phyloP scores from a whole-genome alignment of 2,329 filamentous ascomycete species.

The Colletotrichum brevisporum region DNA sequence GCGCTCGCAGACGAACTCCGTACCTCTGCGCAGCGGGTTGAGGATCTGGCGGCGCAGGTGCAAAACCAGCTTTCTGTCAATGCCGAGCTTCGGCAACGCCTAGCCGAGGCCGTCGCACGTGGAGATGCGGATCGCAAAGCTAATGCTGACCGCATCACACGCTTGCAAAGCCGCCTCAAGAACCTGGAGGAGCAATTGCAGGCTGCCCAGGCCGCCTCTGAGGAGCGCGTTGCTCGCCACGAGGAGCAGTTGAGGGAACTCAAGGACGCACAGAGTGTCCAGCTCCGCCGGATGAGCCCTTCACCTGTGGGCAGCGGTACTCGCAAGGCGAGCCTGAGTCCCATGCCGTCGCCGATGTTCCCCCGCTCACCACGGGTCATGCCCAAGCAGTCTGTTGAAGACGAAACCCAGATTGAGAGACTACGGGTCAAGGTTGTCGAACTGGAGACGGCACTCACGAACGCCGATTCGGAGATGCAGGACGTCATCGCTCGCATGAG shows the following conservation, averaged over 20 bases:
- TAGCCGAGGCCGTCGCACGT: slow-evolving; percentile 83
- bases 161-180: slow-evolving; percentile 85
- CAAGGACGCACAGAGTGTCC: slow-evolving; percentile 81
- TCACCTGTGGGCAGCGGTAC: slow-evolving; percentile 44
- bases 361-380: slow-evolving; percentile 63
- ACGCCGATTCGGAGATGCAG: slow-evolving; percentile 81
- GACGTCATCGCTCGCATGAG: slow-evolving; percentile 87
- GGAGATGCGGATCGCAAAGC: slow-evolving; percentile 87
- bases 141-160: slow-evolving; percentile 85
- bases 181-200: slow-evolving; percentile 87
- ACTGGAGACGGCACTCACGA: slow-evolving; percentile 79
- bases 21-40: slow-evolving; percentile 81
- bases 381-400: slow-evolving; percentile 76
- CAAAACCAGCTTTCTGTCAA: slow-evolving; percentile 86
- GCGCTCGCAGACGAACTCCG: slow-evolving; percentile 78
- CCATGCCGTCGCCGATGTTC: slow-evolving; percentile 52
- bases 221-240: slow-evolving; percentile 85
- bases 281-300: slow-evolving; percentile 81
- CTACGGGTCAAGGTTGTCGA: slow-evolving; percentile 86
- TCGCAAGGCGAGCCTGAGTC: slow-evolving; percentile 53
- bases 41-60: slow-evolving; percentile 84
- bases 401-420: slow-evolving; percentile 80
- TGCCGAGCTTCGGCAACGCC: slow-evolving; percentile 78
- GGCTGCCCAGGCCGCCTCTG: slow-evolving; percentile 85
- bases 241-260: slow-evolving; percentile 87